Evolutionary conservation across 805 yeast genomes (phyloP).

Genomic region (Lipomyces chichibuensis): DNA sequence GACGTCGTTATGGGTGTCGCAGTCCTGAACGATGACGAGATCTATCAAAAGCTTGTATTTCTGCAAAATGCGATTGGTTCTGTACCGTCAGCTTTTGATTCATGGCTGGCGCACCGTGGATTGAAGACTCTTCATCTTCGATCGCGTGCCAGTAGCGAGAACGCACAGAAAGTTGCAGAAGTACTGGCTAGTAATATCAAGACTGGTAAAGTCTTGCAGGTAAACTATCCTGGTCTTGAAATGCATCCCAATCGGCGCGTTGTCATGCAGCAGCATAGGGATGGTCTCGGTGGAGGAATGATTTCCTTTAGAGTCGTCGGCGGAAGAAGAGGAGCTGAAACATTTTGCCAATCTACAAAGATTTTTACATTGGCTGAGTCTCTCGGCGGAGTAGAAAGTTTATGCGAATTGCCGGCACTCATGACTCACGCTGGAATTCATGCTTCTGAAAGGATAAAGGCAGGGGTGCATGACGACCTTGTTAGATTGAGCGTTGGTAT

Average conservation of each 20-base stretch:
- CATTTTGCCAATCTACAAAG: conserved; percentile 72
- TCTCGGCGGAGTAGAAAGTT: conserved; percentile 85
- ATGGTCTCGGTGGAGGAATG: conserved; percentile 90
- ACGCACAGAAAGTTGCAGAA: conserved; percentile 72
- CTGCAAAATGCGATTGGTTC: conserved; percentile 89
- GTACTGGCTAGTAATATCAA: conserved; percentile 49
- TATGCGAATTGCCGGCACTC: conserved; percentile 84
- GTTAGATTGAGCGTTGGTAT: conserved; percentile 85
- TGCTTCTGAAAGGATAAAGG: conserved; percentile 68
- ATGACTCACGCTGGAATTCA: conserved; percentile 95
- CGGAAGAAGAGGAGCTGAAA: conserved; percentile 74
- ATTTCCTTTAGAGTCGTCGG: conserved; percentile 84
- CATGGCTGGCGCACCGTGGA: conserved; percentile 93
- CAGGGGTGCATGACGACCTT: conserved; percentile 78
- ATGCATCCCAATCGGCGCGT: conserved; percentile 54
- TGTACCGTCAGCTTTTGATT: conserved; percentile 85
- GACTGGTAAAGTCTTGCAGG: conserved; percentile 60
- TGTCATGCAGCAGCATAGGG: conserved; percentile 75
- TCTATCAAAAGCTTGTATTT: conserved; percentile 69
- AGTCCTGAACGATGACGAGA: conserved; percentile 63
- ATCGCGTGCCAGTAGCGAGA: conserved; percentile 65
- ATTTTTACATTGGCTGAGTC: conserved; percentile 87
- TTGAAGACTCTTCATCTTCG: conserved; percentile 83
- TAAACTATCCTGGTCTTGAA: conserved; percentile 82
- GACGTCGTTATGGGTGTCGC: conserved; percentile 87